Evolutionary conservation across 139 green algal species (phyloP).

Genomic region (Volvox reticuliferus): DNA sequence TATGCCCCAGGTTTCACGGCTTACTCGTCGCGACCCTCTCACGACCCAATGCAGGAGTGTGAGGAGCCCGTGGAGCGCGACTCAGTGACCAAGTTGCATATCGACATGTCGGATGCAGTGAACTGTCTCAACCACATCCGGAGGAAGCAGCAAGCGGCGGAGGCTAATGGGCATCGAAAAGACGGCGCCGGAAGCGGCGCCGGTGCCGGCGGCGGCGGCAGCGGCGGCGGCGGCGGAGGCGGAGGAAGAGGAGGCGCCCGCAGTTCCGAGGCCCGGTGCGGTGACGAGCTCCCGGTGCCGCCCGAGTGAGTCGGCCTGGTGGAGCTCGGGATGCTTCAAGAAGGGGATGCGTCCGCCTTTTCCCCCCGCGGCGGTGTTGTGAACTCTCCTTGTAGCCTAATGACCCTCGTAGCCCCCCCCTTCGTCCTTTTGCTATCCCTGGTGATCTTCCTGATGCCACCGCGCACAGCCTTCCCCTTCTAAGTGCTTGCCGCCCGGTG

Average conservation of each 20-base stretch:
- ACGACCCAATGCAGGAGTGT: conserved; percentile 55
- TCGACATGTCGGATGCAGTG: conserved; percentile 81
- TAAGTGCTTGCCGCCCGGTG: background rate
- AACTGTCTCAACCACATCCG: conserved; percentile 55
- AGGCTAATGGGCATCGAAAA: background rate
- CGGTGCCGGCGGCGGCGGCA: background rate
- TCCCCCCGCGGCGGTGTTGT: no score
- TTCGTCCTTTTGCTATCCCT: no score
- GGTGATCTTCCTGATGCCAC: no score
- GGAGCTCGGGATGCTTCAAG: background rate
- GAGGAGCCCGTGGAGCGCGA: conserved; percentile 73
- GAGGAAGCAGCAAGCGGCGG: background rate
- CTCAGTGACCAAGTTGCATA: conserved; percentile 93
- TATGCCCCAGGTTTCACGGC: background rate
- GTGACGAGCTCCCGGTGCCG: background rate
- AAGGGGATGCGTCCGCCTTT: no score
- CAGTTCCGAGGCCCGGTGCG: conserved; percentile 1
- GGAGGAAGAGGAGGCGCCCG: background rate
- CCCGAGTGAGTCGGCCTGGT: background rate
- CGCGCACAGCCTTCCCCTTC: background rate
- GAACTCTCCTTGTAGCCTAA: no score
- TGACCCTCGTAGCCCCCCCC: no score
- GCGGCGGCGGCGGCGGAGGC: background rate
- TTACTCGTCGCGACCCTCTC: no score
- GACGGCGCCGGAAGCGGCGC: background rate